These are phyloP conservation scores for Raphanus raphanistrum DNA, from an alignment of 345 rosid species.

Conservation along the genomic window DNA sequence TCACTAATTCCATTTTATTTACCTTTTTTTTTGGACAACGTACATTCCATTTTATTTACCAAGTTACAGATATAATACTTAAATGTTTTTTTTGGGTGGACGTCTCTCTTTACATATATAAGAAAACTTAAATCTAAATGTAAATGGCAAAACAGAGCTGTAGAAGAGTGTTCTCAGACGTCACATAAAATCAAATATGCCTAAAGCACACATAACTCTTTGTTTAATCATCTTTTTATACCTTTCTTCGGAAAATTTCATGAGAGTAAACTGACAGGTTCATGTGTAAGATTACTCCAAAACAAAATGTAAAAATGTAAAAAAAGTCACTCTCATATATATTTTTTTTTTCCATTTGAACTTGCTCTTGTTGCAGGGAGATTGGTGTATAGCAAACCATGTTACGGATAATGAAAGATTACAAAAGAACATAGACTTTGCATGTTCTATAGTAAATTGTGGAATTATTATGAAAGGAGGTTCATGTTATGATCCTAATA, in stretches of 20 bases:
- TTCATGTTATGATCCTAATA: background rate
- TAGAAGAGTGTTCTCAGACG: background rate
- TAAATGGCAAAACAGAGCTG: background rate
- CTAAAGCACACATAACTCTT: background rate
- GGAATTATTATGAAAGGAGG: background rate
- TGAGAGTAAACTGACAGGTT: slow-evolving; percentile 10
- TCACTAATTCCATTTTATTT: too few relatives aligned
- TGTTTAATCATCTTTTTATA: slow-evolving; percentile 20
- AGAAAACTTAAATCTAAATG: background rate
- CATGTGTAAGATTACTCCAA: too few relatives aligned
- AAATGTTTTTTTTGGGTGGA: background rate
- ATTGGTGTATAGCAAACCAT: slow-evolving; percentile 27
- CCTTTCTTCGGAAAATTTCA: background rate
- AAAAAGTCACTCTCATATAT: too few relatives aligned
- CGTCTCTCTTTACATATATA: background rate
- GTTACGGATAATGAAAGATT: background rate
- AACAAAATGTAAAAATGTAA: too few relatives aligned
- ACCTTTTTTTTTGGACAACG: too few relatives aligned
- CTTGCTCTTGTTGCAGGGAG: background rate
- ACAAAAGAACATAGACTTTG: background rate
- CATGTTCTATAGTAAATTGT: slow-evolving; percentile 9
- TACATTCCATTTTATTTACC: too few relatives aligned
- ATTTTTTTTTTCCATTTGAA: background rate
- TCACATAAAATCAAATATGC: slow-evolving; percentile 14
- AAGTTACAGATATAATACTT: background rate